Base-by-base conservation (phyloP, 2,329 filamentous ascomycete species). In the Uncinocarpus reesii region DNA sequence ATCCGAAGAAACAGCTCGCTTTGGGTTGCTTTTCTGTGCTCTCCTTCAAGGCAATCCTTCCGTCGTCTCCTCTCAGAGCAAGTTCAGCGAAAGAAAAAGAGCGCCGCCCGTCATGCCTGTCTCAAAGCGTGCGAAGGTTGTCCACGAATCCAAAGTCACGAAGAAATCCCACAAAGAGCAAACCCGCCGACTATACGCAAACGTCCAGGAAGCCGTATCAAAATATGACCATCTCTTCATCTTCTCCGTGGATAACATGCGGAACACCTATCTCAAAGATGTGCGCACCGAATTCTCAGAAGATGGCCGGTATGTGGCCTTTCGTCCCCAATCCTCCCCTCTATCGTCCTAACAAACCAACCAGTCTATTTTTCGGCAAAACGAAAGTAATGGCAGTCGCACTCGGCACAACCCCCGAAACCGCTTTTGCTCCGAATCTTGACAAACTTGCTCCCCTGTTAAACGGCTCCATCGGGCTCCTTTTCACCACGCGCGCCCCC, bases 361-460 rank as follows among this genome's bases (percentile, higher is more conserved):
- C 18, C 60, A 92, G 89, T 59, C 74, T 98, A 65, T 96, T 96
- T 80, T 96, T 95, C 70, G 92, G 90, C 71, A 98, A 96, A 75
- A 96, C 90, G 52, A 96, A 96, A 72, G 89, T 98, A 67, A 96
- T 96, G 88, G 82, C 86, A 60, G 90, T 92, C 71, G 89, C 92
- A 49, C 83, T 98, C 21, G 92, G 92, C 63, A 78, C 78, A 55
- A 81, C 75, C 47, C 76, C 81, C 57, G 83, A 85, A 62, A 84
- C 86, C 60, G 86, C 89, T 70, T 78, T 85, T 68, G 84, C 86
- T 57, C 79, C 85, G 37, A 86, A 86, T 63, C 79, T 92, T 60
- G 75, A 86, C 64, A 70, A 72, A 54, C 79, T 95, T 50, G 71
- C 77, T 16, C 72, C 73, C 38, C 78, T 86, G 73, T 75, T 96